Evolutionary conservation across 73 alveolate species (phyloP), one percentile per base, ranked within the genome.

Genomic region (Effrenium voratum): DNA sequence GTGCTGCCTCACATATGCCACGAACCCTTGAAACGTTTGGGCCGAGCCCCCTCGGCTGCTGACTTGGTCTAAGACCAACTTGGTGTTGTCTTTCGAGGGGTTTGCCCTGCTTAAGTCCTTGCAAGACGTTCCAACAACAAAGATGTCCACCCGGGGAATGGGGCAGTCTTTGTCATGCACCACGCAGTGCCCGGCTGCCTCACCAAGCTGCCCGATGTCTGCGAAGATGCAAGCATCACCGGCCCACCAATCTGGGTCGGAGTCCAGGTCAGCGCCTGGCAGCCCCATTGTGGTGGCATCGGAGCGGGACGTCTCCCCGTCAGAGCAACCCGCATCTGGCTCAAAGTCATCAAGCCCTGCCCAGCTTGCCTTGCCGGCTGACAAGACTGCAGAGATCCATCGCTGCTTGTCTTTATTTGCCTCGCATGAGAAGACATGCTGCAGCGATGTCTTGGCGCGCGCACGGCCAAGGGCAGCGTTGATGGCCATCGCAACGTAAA

Each of bases 351-450:
- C n/a, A n/a, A n/a, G n/a, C n/a, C n/a, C n/a, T n/a, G n/a, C n/a
- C n/a, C n/a, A n/a, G n/a, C n/a, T n/a, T n/a, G n/a, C n/a, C n/a
- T n/a, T n/a, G 93, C 93, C 80, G 15, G 43, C 19, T 26, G 40
- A 59, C 93, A 85, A 57, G 0, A 85, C 93, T 19, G 80, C 63
- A 28, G 3, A 46, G 63, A 85, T 85, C 93, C 93, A 85, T n/a
- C 28, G 22, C 15, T 59, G 93, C 60, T 85, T 85, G 47, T 85
- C 93, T 22, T 36, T 41, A 5, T 85, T 15, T 3, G 12, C 4
- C 45, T 84, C 93, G 28, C 93, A 84, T 0, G 80, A 55, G 32
- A 84, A 84, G 28, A 10, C 32, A 46, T 84, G 93, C 59, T 32
- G 13, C 49, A 50, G 63, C 26, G 45, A 2, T 57, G 36, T 44